These are phyloP conservation scores for Aquilaria yunnanensis DNA, from an alignment of 345 rosid genomes.

Conservation along the genomic window DNA sequence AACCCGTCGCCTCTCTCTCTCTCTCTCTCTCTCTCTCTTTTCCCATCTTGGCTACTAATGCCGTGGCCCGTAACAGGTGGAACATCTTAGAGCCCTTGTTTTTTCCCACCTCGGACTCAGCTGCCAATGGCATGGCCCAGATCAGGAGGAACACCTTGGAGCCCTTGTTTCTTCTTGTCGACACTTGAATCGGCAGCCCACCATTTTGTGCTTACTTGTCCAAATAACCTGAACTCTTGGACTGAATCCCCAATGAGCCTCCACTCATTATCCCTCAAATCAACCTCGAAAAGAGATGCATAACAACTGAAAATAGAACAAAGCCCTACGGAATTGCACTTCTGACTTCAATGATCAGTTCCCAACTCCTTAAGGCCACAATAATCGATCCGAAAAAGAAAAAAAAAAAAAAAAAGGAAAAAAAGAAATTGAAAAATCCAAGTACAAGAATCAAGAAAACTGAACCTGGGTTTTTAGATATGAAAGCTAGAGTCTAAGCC, in stretches of 20 bases:
- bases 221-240: slow-evolving; percentile 80
- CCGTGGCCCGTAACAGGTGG: no score
- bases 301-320: slow-evolving; percentile 13
- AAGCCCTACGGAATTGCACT: slow-evolving; percentile 2
- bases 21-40: no score
- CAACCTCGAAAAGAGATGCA: slow-evolving; percentile 28
- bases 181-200: slow-evolving; percentile 39
- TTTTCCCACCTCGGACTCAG: no score
- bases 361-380: slow-evolving; percentile 7
- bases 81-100: no score
- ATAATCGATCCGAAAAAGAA: not conserved
- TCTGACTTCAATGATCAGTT: slow-evolving; percentile 4
- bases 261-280: slow-evolving; percentile 46
- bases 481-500: no score
- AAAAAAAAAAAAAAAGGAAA: not conserved
- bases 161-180: slow-evolving; percentile 47
- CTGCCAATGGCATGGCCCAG: no score
- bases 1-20: no score
- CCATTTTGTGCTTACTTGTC: slow-evolving; percentile 59
- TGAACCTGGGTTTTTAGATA: slow-evolving; percentile 24
- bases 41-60: no score
- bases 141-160: slow-evolving; percentile 42
- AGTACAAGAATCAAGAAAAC: slow-evolving; percentile 8
- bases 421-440: slow-evolving; percentile 16
- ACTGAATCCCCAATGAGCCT: slow-evolving; percentile 66